A percentile compares a stretch with the other conserved stretches of the same genome.
Evolutionary conservation across 371 early-diverging fungal genomes (phyloP).

Genomic region (Mortierella sp.): DNA sequence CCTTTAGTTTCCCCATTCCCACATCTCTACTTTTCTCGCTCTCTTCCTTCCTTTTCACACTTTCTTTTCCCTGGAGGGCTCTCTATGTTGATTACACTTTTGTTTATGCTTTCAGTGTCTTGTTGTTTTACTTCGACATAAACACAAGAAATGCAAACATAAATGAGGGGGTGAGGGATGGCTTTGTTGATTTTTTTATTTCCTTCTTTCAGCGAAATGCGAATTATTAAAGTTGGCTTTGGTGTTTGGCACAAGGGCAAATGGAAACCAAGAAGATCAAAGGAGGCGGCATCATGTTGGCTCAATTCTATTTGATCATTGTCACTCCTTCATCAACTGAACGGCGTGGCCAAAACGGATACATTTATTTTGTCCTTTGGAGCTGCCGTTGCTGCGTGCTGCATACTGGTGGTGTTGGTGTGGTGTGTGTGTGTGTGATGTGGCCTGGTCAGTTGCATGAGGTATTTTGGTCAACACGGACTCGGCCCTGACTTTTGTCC

Average conservation of each 20-base stretch:
- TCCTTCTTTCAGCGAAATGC: neutral
- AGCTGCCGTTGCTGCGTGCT: neutral
- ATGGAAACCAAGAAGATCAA: neutral
- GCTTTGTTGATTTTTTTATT: neutral
- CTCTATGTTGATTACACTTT: neutral
- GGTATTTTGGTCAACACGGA: neutral
- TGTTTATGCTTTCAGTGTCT: neutral
- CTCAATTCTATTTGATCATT: neutral
- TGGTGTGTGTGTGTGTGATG: no score
- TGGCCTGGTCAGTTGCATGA: conserved; percentile 6
- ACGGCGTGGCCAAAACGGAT: neutral
- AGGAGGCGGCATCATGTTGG: conserved; percentile 4
- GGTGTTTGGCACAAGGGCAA: conserved; percentile 9
- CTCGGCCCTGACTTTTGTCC: no score
- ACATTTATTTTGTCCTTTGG: neutral
- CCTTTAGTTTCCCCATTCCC: neutral
- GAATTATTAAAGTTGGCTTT: conserved; percentile 12
- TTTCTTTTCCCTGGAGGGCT: conserved; percentile 5
- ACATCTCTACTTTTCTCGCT: neutral
- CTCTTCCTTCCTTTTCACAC: neutral
- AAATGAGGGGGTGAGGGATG: neutral
- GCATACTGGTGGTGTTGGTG: neutral
- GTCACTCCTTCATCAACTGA: neutral
- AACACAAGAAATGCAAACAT: neutral
- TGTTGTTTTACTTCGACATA: neutral